These are phyloP conservation scores for Alternaria gaisen DNA, from an alignment of 2,329 filamentous ascomycete species.

Conservation along the genomic window DNA sequence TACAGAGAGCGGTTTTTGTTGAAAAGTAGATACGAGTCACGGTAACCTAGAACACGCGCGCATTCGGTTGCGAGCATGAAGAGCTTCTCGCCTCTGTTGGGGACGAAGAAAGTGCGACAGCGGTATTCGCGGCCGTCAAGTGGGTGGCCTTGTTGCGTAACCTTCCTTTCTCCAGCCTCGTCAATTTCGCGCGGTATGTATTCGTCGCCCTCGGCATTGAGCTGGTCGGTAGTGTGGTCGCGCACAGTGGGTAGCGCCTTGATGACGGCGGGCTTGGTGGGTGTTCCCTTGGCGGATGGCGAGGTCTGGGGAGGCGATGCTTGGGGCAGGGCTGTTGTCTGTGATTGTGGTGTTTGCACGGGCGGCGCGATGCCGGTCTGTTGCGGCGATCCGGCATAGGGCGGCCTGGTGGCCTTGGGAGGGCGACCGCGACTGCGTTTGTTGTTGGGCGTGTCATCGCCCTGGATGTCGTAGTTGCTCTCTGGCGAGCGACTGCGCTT, in stretches of 20 bases:
- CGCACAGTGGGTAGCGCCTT: slow-evolving; percentile 95
- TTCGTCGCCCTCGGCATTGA: slow-evolving; percentile 88
- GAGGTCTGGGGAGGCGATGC: slow-evolving; percentile 67
- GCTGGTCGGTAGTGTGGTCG: slow-evolving; percentile 96
- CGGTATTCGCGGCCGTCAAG: slow-evolving; percentile 86
- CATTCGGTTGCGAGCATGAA: slow-evolving; percentile 99
- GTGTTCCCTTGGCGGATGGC: slow-evolving; percentile 76
- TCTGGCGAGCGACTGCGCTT: slow-evolving; percentile 55
- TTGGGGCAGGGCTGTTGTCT: slow-evolving; percentile 58
- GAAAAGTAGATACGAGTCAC: slow-evolving; percentile 97
- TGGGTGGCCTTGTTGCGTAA: slow-evolving; percentile 81
- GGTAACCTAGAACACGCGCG: slow-evolving; percentile 89
- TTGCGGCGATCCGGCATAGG: slow-evolving; percentile 61
- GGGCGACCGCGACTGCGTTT: slow-evolving; percentile 61
- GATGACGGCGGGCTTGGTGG: slow-evolving; percentile 78
- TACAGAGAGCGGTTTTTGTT: slow-evolving; percentile 97
- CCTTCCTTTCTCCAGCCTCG: slow-evolving; percentile 93
- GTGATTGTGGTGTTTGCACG: slow-evolving; percentile 65
- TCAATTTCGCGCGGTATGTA: slow-evolving; percentile 94
- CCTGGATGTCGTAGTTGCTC: slow-evolving; percentile 46
- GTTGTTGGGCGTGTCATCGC: slow-evolving; percentile 34
- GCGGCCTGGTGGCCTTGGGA: slow-evolving; percentile 63
- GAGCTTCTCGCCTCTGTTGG: slow-evolving; percentile 87
- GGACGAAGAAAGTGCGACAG: slow-evolving; percentile 92
- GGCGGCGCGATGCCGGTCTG: slow-evolving; percentile 58